A percentile compares a stretch with the other conserved stretches of the same genome.
Evolutionary conservation across 208 protist species (phyloP).

Genomic region (Crithidia sp.): DNA sequence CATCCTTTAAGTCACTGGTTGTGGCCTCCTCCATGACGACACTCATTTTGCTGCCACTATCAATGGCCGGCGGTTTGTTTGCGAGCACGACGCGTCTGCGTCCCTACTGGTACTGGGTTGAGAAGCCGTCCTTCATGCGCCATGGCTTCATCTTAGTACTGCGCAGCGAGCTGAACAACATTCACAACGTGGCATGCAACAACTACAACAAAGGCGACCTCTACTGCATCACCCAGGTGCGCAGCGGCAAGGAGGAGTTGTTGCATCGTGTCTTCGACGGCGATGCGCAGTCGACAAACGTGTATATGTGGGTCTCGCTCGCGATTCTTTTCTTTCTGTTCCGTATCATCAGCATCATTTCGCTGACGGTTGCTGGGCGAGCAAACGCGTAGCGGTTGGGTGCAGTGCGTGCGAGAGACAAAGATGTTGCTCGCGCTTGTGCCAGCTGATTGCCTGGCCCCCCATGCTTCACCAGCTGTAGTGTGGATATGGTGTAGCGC

Average conservation of each 20-base stretch:
- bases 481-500: no score
- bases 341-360: conserved; percentile 34
- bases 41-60: conserved; percentile 66
- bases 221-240: conserved; percentile 56
- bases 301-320: conserved; percentile 73
- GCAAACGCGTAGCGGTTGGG: no score
- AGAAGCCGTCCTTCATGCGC: conserved; percentile 78
- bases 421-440: no score
- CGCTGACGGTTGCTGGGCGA: conserved; percentile 22
- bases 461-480: no score
- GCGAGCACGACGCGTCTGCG: conserved; percentile 66
- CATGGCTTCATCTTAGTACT: conserved; percentile 67
- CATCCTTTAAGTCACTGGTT: conserved; percentile 37
- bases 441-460: no score
- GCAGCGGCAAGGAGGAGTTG: conserved; percentile 59
- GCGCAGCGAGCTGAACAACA: conserved; percentile 68
- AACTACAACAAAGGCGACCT: conserved; percentile 35
- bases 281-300: conserved; percentile 47
- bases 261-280: conserved; percentile 53
- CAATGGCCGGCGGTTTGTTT: conserved; percentile 66
- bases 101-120: conserved; percentile 84
- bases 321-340: conserved; percentile 56
- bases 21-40: conserved; percentile 55
- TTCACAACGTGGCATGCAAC: conserved; percentile 64
- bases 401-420: no score